Conservation (phyloP, 352 stramenopile species). For the Globisporangium radiosum region DNA sequence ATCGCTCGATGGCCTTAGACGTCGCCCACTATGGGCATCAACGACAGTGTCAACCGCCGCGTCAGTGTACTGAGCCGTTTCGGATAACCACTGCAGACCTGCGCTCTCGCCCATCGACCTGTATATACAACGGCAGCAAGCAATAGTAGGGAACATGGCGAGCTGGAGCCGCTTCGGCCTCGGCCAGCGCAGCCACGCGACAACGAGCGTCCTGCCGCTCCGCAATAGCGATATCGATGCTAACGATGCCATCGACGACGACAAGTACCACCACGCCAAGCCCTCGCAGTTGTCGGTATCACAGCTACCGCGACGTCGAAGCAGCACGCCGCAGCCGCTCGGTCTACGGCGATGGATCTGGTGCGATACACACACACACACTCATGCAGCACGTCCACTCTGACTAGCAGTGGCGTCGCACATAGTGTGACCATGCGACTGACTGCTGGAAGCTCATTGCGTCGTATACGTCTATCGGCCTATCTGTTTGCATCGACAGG, state of each 20-base stretch:
- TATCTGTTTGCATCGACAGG: slow-evolving; percentile 11
- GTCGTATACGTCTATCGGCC: not conserved
- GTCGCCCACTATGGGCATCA: too few relatives aligned
- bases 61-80: too few relatives aligned
- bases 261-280: slow-evolving; percentile 14
- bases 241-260: not conserved
- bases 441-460: not conserved
- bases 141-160: not conserved
- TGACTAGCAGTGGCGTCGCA: not conserved
- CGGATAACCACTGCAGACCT: too few relatives aligned
- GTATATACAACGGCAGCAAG: too few relatives aligned
- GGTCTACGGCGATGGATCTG: slow-evolving; percentile 15
- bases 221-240: not conserved
- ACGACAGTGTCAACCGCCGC: too few relatives aligned
- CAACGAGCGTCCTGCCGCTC: slow-evolving; percentile 6
- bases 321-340: not conserved
- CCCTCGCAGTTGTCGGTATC: not conserved
- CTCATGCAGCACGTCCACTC: too few relatives aligned
- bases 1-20: too few relatives aligned
- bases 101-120: too few relatives aligned
- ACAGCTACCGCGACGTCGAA: not conserved
- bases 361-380: slow-evolving; percentile 2
- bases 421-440: not conserved
- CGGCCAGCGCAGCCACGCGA: not conserved
- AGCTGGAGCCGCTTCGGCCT: slow-evolving; percentile 12